phyloP scores from a whole-genome alignment of 1,284 basidiomycete genomes.

The Austroboletus novae-zelandiae region DNA sequence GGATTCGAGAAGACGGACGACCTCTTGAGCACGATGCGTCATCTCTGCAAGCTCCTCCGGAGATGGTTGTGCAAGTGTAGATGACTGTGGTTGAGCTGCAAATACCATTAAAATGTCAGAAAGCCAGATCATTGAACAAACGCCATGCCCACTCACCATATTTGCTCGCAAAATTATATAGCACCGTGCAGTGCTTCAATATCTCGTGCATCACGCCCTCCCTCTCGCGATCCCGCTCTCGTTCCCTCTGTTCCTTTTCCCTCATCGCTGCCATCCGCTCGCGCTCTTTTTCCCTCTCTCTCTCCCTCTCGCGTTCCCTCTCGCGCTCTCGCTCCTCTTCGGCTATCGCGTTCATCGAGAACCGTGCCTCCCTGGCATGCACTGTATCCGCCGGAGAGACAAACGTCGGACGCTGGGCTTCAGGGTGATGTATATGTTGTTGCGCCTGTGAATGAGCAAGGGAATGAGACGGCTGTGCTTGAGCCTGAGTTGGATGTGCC shows the following conservation, averaged over 20 bases:
- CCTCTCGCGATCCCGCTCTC: conserved; percentile 29
- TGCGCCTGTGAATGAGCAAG: conserved; percentile 26
- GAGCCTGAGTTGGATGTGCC: conserved; percentile 17
- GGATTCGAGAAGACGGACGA: conserved; percentile 65
- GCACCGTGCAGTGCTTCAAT: conserved; percentile 52
- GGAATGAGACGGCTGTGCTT: conserved; percentile 15
- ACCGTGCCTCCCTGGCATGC: conserved; percentile 26
- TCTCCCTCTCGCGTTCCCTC: conserved; percentile 22
- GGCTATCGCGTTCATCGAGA: conserved; percentile 2
- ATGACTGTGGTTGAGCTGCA: conserved; percentile 46
- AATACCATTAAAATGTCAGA: not conserved
- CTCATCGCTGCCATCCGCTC: conserved; percentile 21
- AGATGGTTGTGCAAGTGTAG: conserved; percentile 47
- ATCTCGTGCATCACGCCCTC: conserved; percentile 43
- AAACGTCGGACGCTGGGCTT: conserved; percentile 22
- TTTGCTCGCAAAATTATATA: conserved; percentile 62
- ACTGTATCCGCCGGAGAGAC: conserved; percentile 31
- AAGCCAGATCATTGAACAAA: not conserved
- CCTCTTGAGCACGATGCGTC: conserved; percentile 57
- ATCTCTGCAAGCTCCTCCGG: conserved; percentile 62
- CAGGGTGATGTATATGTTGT: conserved; percentile 28
- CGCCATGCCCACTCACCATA: conserved; percentile 47
- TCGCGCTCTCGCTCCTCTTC: conserved; percentile 24
- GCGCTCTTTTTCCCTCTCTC: conserved; percentile 25
- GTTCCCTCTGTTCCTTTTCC: conserved; percentile 7